Percentiles rank a stretch among this genome's conserved stretches.
phyloP scores from a whole-genome alignment of 108 stramenopile genomes.

The Fragilaria radians region DNA sequence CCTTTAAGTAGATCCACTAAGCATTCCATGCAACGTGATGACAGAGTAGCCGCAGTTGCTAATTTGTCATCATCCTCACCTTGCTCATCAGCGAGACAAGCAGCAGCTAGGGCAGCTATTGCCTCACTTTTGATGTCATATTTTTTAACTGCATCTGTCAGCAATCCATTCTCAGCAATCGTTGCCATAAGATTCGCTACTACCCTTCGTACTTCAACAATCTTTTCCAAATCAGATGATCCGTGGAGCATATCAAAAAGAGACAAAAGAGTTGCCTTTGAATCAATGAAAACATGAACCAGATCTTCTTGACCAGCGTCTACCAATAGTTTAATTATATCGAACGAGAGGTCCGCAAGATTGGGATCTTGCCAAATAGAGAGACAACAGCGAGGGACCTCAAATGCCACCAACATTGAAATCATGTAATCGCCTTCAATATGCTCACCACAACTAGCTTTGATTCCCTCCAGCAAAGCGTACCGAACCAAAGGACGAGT shows the following conservation, averaged over 20 bases:
- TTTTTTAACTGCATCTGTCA: conserved; percentile 40
- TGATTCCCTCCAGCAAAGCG: conserved; percentile 45
- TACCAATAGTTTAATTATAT: conserved; percentile 40
- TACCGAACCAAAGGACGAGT: conserved; percentile 45
- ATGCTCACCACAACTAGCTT: conserved; percentile 28
- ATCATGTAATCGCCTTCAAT: conserved; percentile 26
- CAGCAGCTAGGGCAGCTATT: conserved; percentile 59
- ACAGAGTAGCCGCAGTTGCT: conserved; percentile 35
- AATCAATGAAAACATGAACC: conserved; percentile 44
- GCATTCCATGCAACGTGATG: conserved; percentile 51
- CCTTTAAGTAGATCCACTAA: conserved; percentile 47
- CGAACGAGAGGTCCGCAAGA: conserved; percentile 45
- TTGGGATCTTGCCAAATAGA: conserved; percentile 49
- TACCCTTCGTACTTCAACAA: conserved; percentile 30
- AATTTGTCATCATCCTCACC: conserved; percentile 37
- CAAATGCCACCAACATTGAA: conserved; percentile 39
- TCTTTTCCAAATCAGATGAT: conserved; percentile 15
- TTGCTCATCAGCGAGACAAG: conserved; percentile 53
- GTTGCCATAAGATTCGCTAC: conserved; percentile 44
- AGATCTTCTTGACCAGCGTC: conserved; percentile 35
- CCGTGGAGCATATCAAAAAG: conserved; percentile 63
- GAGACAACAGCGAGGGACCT: conserved; percentile 55
- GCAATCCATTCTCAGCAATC: conserved; percentile 47
- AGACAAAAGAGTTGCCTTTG: conserved; percentile 42
- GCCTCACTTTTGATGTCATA: conserved; percentile 54